Conservation (phyloP, 2,329 filamentous ascomycete genomes). For the Aspergillus cejpii region DNA sequence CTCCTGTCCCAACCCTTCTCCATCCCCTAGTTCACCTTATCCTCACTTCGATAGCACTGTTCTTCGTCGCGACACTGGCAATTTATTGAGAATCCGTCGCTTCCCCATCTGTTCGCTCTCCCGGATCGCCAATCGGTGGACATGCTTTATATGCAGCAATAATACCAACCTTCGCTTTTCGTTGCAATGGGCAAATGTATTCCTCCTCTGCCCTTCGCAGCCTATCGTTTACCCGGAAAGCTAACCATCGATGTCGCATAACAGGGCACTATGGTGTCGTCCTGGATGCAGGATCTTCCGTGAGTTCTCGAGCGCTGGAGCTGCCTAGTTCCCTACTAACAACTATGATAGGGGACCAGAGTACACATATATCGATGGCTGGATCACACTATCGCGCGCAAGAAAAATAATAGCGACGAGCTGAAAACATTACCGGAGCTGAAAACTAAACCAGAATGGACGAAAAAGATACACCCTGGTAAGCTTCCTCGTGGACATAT, state of each 20-base stretch:
- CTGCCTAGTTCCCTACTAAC: conserved; percentile 2
- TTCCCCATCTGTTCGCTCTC: neutral
- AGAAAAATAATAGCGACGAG: conserved; percentile 53
- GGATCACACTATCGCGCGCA: conserved; percentile 61
- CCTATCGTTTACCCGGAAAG: neutral
- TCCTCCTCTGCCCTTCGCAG: conserved; percentile 3
- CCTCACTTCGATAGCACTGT: conserved; percentile 2
- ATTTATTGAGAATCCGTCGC: neutral
- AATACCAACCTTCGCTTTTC: conserved; percentile 6
- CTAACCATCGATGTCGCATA: neutral
- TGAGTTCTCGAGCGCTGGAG: conserved; percentile 30
- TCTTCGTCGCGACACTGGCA: neutral
- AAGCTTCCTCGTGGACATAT: conserved; percentile 11
- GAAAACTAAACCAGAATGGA: conserved; percentile 78
- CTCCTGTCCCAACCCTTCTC: neutral
- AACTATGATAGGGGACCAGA: conserved; percentile 62
- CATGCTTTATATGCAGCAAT: conserved; percentile 24
- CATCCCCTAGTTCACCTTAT: neutral
- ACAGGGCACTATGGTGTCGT: conserved; percentile 78
- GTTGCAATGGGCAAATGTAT: conserved; percentile 42
- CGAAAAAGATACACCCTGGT: conserved; percentile 90
- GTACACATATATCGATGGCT: conserved; percentile 94
- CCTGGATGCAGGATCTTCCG: conserved; percentile 92
- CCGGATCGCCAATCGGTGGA: conserved; percentile 14
- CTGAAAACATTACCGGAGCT: conserved; percentile 68